Evolutionary conservation across 1,284 basidiomycete species (phyloP).

Genomic region (Singerocomus inundabilis): DNA sequence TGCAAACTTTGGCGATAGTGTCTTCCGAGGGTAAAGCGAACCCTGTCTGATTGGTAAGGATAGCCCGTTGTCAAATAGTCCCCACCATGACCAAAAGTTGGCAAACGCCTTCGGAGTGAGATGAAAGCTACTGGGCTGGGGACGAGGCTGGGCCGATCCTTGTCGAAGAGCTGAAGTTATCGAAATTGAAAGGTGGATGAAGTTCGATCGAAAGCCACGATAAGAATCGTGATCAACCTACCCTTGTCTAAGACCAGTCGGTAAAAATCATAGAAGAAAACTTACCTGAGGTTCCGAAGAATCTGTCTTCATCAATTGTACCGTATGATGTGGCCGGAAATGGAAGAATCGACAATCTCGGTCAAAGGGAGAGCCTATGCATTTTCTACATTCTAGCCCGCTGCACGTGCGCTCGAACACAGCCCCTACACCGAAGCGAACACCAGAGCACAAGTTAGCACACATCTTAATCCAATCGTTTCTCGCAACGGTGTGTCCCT

Average conservation of each 20-base stretch:
- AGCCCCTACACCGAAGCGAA: constrained; percentile 90
- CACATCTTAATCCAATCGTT: constrained; percentile 56
- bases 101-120: constrained; percentile 85
- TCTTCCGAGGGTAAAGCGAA: constrained; percentile 71
- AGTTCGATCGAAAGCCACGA: constrained; percentile 89
- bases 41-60: constrained; percentile 89
- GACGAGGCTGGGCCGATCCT: constrained; percentile 22
- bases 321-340: constrained; percentile 82
- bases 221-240: constrained; percentile 75
- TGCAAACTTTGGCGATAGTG: constrained; percentile 86
- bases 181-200: constrained; percentile 91
- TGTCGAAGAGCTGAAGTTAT: constrained; percentile 60
- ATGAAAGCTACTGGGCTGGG: constrained; percentile 72
- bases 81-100: constrained; percentile 94
- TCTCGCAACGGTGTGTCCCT: constrained; percentile 21
- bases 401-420: constrained; percentile 81
- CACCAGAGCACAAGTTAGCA: constrained; percentile 83
- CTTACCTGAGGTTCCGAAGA: constrained; percentile 51
- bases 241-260: constrained; percentile 1
- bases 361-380: constrained; percentile 66
- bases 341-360: constrained; percentile 80
- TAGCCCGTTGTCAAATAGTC: constrained; percentile 77
- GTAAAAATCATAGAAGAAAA: not conserved
- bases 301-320: constrained; percentile 60
- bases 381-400: constrained; percentile 65